Base-by-base conservation (phyloP, 768 basidiomycete genomes). In the Strobilomyces echinocephalus region DNA sequence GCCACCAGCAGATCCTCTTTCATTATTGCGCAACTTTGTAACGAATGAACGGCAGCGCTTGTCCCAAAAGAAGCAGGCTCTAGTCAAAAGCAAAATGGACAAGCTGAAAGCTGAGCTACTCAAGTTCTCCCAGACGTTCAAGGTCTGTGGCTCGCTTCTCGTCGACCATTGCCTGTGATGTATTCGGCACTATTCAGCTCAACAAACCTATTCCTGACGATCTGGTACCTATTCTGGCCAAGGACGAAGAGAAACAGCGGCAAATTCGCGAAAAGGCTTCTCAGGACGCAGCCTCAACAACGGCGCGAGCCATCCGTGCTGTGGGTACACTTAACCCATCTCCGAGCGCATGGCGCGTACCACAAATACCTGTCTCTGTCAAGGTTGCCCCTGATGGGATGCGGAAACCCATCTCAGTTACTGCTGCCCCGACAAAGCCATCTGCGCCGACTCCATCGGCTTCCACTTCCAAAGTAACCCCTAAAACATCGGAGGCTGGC, bases 171-270 rank as follows among this genome's bases (percentile, higher is more conserved):
- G 20, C 18, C 8, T 14, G 20, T 46, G 12, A 46, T 58, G 40
- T 20, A 39, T 42, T 21, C 12, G 31, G 24, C 24, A 43, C 50
- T 20, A 34, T 46, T 12, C 60, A 95, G 91, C 81, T 95, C 46
- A 95, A 95, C 68, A 88, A 93, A 67, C 92, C 91, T 16, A 94
- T 98, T 58, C 95, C 95, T 14, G 90, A 92, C 28, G 95, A 98
- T 65, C 80, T 98, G 48, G 87, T 97, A 16, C 80, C 88, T 4
- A 94, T 97, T 64, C 74, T 97, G 21, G 87, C 95, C 39, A 97
- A 97, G 73, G 91, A 95, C 63, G 91, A 91, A 69, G 87, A 88
- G 49, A 95, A 91, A 73, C 91, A 95, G 63, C 82, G 82, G 55
- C 78, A 74, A 45, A 95, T 97, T 68, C 78, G 79, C 54, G 90